Evolutionary conservation across 2,329 filamentous ascomycete genomes (phyloP).

Genomic region (Cladosporium sphaerospermum): DNA sequence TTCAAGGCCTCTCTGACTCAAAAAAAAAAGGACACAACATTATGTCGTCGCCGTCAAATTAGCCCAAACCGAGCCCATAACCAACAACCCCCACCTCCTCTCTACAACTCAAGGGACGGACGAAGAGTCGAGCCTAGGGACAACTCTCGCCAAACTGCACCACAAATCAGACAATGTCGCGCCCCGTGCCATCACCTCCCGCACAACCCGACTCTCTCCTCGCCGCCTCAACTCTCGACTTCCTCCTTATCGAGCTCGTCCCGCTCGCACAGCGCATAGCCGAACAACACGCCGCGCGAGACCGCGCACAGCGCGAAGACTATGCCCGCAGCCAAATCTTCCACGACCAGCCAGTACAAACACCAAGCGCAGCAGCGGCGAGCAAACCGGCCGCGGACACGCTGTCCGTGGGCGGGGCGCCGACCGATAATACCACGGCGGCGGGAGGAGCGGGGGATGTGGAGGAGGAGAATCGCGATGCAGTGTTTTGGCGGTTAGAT

Average conservation of each 20-base stretch:
- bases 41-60: too few species aligned
- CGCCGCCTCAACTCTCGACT: constrained; percentile 80
- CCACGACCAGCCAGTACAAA: constrained; percentile 11
- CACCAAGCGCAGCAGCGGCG: neutral
- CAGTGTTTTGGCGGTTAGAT: constrained; percentile 79
- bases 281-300: constrained; percentile 57
- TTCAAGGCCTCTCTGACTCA: too few species aligned
- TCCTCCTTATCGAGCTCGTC: constrained; percentile 93
- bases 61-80: too few species aligned
- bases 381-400: neutral
- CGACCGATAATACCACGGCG: constrained; percentile 3
- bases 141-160: neutral
- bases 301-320: constrained; percentile 36
- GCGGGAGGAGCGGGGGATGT: constrained; percentile 7
- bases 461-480: constrained; percentile 77
- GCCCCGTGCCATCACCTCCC: neutral
- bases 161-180: neutral
- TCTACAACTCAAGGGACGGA: too few species aligned
- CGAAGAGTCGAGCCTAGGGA: too few species aligned
- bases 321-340: constrained; percentile 25
- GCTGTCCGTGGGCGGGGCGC: constrained; percentile 2
- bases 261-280: constrained; percentile 86
- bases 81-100: too few species aligned
- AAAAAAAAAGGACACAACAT: too few species aligned
- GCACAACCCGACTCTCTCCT: constrained; percentile 36